Evolutionary conservation across 495 filamentous ascomycete genomes (phyloP).

Genomic region (Penicillium dipodomyicola): DNA sequence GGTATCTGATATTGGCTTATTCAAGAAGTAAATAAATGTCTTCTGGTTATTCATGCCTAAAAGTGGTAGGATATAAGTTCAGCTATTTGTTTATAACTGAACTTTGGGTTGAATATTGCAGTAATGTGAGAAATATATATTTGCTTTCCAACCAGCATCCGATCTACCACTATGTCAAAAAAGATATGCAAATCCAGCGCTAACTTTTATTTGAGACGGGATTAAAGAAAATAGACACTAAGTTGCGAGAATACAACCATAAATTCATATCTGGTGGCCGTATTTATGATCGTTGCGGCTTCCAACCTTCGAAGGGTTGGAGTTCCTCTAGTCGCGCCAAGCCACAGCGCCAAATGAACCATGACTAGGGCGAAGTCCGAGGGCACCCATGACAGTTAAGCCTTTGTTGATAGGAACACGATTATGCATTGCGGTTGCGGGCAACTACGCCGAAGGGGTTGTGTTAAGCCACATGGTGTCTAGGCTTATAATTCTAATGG

Average conservation of each 20-base stretch:
- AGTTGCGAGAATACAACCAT: background rate
- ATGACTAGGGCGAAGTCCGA: background rate
- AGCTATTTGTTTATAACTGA: background rate
- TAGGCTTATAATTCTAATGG: background rate
- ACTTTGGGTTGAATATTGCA: too few relatives aligned
- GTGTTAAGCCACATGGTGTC: background rate
- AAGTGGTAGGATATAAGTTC: background rate
- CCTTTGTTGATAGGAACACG: too few relatives aligned
- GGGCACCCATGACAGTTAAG: too few relatives aligned
- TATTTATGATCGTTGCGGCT: background rate
- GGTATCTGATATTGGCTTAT: background rate
- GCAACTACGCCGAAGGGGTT: too few relatives aligned
- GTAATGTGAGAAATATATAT: too few relatives aligned
- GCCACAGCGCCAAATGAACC: background rate
- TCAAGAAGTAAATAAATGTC: background rate
- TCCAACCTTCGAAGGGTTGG: background rate
- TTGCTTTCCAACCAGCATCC: too few relatives aligned
- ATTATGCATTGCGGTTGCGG: too few relatives aligned
- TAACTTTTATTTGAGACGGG: too few relatives aligned
- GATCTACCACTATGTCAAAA: too few relatives aligned
- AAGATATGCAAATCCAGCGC: too few relatives aligned
- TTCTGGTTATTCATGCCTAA: background rate
- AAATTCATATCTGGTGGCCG: background rate
- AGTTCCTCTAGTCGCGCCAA: background rate
- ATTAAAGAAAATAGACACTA: too few relatives aligned